Evolutionary conservation across 148 eudicot species (phyloP).

Genomic region (Rhododendron griersonianum): DNA sequence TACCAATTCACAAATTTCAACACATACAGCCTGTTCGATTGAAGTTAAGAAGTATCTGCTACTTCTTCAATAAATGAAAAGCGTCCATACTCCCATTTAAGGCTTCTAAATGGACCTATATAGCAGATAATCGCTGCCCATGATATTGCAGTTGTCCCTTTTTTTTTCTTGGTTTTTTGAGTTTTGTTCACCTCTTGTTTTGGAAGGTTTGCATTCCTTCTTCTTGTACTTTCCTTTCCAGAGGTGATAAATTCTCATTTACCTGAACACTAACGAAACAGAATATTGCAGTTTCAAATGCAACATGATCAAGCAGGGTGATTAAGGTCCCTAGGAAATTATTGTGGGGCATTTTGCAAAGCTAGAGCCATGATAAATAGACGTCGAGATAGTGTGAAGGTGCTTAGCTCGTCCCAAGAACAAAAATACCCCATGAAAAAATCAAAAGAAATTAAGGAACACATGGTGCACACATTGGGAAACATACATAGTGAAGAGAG

Average conservation of each 20-base stretch:
- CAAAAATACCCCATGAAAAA: not conserved
- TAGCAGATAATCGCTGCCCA: not conserved
- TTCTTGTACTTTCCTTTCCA: not conserved
- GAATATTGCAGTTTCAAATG: not conserved
- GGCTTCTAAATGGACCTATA: not conserved
- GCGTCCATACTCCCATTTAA: not conserved
- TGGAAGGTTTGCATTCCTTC: not conserved
- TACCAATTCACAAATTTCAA: not conserved
- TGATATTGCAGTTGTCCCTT: not conserved
- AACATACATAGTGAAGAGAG: not conserved
- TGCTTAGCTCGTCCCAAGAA: not conserved
- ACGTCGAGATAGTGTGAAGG: not conserved
- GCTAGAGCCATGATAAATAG: not conserved
- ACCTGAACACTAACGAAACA: not conserved
- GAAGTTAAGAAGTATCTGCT: not conserved
- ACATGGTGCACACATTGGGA: not conserved
- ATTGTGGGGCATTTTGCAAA: not conserved
- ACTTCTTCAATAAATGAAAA: no score
- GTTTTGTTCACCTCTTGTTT: not conserved
- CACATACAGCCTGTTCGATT: not conserved
- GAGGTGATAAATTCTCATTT: not conserved
- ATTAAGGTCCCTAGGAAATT: not conserved
- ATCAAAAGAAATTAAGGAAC: not conserved
- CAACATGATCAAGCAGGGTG: not conserved
- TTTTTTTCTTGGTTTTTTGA: not conserved